phyloP scores from a whole-genome alignment of 495 filamentous ascomycete species.

The Melanomma pulvis-pyrius region DNA sequence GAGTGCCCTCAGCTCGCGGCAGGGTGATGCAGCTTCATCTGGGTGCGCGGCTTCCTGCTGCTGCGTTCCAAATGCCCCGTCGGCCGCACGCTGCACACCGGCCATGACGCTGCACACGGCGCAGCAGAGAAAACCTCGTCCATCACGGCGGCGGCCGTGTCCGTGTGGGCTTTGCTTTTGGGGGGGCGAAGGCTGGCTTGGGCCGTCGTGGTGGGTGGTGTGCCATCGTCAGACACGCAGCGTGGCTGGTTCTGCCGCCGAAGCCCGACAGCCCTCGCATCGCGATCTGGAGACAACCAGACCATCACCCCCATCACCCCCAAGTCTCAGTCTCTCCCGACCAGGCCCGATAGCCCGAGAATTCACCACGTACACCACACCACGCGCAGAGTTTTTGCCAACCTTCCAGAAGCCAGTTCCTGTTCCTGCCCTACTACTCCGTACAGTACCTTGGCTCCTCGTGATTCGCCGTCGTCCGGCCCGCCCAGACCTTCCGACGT shows the following conservation, averaged over 20 bases:
- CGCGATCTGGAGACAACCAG: neutral
- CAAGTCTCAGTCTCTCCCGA: neutral
- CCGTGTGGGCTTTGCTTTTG: conserved; percentile 4
- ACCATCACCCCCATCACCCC: neutral
- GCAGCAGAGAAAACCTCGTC: neutral
- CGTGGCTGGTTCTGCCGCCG: neutral
- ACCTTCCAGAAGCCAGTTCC: neutral
- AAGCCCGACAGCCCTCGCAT: neutral
- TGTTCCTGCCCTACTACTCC: neutral
- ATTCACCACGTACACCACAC: neutral
- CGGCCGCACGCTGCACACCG: neutral
- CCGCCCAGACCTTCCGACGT: neutral
- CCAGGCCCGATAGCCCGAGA: neutral
- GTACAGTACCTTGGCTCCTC: neutral
- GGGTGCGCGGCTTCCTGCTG: conserved; percentile 15
- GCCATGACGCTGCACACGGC: conserved; percentile 3
- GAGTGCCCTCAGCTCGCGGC: conserved; percentile 14
- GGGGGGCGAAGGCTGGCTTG: neutral
- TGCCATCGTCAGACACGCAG: neutral
- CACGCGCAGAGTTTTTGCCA: neutral
- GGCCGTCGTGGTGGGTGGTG: neutral
- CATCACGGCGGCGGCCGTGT: neutral
- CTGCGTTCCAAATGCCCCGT: neutral
- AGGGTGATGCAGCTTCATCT: conserved; percentile 21
- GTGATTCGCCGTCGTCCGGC: neutral